Evolutionary conservation across 495 filamentous ascomycete species (phyloP).

Genomic region (Neurospora sp.): DNA sequence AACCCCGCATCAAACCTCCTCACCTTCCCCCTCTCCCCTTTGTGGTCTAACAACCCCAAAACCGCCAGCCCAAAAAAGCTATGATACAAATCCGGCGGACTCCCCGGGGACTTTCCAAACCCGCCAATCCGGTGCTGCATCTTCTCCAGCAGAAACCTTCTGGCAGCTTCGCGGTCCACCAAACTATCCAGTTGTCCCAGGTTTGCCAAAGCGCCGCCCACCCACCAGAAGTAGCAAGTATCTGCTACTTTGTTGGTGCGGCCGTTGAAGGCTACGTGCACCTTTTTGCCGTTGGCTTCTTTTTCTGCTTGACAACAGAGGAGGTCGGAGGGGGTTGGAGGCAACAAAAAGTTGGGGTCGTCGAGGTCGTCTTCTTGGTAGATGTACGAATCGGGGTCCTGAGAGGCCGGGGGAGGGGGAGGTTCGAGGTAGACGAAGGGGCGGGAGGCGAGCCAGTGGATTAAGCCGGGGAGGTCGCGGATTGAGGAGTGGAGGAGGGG

Average conservation of each 20-base stretch:
- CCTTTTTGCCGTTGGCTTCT: background rate
- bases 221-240: conserved; percentile 95
- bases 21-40: conserved; percentile 40
- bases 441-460: conserved; percentile 47
- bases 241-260: conserved; percentile 80
- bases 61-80: conserved; percentile 79
- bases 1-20: conserved; percentile 55
- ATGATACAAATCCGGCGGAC: conserved; percentile 83
- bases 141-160: conserved; percentile 71
- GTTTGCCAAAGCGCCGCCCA: conserved; percentile 57
- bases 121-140: conserved; percentile 89
- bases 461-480: conserved; percentile 21
- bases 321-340: conserved; percentile 21
- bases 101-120: conserved; percentile 73
- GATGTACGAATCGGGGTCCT: conserved; percentile 24
- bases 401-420: background rate
- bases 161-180: conserved; percentile 47
- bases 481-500: conserved; percentile 24
- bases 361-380: conserved; percentile 20
- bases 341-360: conserved; percentile 5
- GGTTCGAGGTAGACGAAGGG: conserved; percentile 47
- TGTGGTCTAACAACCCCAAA: conserved; percentile 55
- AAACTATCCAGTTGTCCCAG: conserved; percentile 43
- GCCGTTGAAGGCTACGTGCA: conserved; percentile 66
- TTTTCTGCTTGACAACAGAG: conserved; percentile 3